Base-by-base conservation (phyloP, 768 basidiomycete genomes). In the Collybia sp. region DNA sequence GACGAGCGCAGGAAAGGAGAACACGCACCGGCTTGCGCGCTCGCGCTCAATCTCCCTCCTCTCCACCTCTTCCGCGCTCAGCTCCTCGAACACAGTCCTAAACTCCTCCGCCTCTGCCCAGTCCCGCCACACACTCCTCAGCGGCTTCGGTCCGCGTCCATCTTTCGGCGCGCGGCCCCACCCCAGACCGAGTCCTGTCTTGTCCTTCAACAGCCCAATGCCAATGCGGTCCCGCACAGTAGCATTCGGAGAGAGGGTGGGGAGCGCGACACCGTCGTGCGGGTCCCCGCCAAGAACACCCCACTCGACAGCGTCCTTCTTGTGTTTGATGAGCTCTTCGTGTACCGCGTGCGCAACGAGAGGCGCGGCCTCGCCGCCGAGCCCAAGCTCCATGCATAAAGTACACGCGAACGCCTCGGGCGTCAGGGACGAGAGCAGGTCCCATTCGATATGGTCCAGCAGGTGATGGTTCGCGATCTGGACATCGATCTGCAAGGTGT, bases 391-490 rank as follows among this genome's bases (percentile, higher is more conserved):
- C 17, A 73, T 62, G 56, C 89, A 92, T 30, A 97, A 83, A 42
- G 78, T 82, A 33, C 69, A 66, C 0, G 95, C 79, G 57, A 98
- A 98, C 1, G 69, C 73, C 60, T 95, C 88, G 1, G 95, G 95
- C 0, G 92, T 94, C 32, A 97, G 75, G 3, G 87, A 79, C 3
- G 94, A 95, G 39, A 89, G 79, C n/a, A 98, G 77, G 65, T 99
- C 95, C 95, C 95, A 99, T 66, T 99, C 96, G 53, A 99, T 93
- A 59, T 93, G 89, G 67, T 99, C 96, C 46, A 88, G 73, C 1
- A 99, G 75, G 63, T 95, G 92, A 60, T 93, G 76, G 40, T 85
- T 88, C 17, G 85, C 90, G 59, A 99, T 87, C 63, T 99, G 96
- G 18, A 98, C 92, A 67, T 99, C 96, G 60, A 99, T 91, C 92